These are phyloP conservation scores for Diaporthe helianthi DNA, from an alignment of 2,329 filamentous ascomycete species.

Conservation along the genomic window DNA sequence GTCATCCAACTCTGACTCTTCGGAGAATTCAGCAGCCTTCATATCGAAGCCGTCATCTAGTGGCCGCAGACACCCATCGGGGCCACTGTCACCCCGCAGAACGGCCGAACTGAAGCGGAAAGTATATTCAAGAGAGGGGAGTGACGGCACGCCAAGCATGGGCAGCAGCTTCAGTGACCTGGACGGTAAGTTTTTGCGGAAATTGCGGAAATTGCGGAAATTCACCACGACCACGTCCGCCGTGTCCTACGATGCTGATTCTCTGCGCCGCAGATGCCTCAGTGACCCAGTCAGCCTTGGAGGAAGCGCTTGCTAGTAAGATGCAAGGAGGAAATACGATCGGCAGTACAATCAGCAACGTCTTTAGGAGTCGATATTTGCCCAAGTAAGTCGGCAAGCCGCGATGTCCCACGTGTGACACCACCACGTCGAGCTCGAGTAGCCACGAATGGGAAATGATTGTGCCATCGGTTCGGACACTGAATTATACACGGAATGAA, in stretches of 20 bases:
- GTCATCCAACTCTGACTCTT: conserved; percentile 70
- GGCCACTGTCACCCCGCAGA: conserved; percentile 64
- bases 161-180: conserved; percentile 88
- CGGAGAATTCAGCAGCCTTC: conserved; percentile 59
- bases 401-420: no score
- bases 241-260: conserved; percentile 11
- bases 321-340: conserved; percentile 67
- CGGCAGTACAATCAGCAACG: conserved; percentile 70
- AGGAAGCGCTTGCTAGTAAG: conserved; percentile 78
- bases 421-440: neutral
- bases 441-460: neutral
- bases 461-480: neutral
- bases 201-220: no score
- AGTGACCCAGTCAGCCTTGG: conserved; percentile 80
- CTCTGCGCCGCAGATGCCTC: conserved; percentile 67
- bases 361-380: conserved; percentile 69
- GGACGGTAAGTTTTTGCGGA: conserved; percentile 67
- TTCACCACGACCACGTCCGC: no score
- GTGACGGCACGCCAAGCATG: conserved; percentile 80
- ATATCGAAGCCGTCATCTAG: conserved; percentile 42
- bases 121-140: conserved; percentile 65
- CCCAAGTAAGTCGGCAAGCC: conserved; percentile 39
- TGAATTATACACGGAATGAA: neutral
- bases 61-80: conserved; percentile 47
- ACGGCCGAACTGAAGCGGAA: conserved; percentile 64